These are phyloP conservation scores for Prunus yedoensis DNA, from an alignment of 331 rosid species.

Conservation along the genomic window DNA sequence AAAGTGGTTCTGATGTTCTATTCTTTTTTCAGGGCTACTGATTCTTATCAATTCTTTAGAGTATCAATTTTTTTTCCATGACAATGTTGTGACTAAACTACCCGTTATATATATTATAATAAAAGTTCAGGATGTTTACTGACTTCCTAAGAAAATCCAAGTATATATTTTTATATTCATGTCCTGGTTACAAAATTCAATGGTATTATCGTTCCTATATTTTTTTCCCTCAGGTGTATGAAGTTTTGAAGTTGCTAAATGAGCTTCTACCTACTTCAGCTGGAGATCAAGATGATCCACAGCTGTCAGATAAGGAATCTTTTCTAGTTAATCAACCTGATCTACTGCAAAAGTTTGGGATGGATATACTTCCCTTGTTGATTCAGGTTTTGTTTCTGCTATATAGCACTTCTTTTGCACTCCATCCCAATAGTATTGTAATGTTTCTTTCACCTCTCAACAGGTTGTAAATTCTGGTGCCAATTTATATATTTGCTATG, in stretches of 20 bases:
- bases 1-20: neutral
- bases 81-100: neutral
- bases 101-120: neutral
- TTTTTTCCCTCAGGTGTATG: constrained; percentile 57
- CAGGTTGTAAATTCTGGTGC: constrained; percentile 98
- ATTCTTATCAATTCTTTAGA: constrained; percentile 6
- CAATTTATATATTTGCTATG: constrained; percentile 75
- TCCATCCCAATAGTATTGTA: constrained; percentile 13
- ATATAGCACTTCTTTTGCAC: constrained; percentile 4
- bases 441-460: constrained; percentile 20
- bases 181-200: constrained; percentile 3
- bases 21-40: constrained; percentile 18
- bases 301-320: constrained; percentile 53
- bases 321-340: constrained; percentile 57
- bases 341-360: constrained; percentile 69
- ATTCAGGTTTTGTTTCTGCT: constrained; percentile 68
- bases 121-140: neutral
- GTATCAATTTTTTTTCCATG: neutral
- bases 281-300: constrained; percentile 57
- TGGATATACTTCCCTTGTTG: constrained; percentile 74
- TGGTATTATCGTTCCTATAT: constrained; percentile 2
- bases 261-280: constrained; percentile 74
- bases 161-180: neutral
- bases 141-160: neutral
- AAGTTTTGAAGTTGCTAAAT: constrained; percentile 79